Evolutionary conservation across 2,329 filamentous ascomycete genomes (phyloP), one percentile per base, ranked within the genome.

Genomic region (Neonectria neomacrospora): DNA sequence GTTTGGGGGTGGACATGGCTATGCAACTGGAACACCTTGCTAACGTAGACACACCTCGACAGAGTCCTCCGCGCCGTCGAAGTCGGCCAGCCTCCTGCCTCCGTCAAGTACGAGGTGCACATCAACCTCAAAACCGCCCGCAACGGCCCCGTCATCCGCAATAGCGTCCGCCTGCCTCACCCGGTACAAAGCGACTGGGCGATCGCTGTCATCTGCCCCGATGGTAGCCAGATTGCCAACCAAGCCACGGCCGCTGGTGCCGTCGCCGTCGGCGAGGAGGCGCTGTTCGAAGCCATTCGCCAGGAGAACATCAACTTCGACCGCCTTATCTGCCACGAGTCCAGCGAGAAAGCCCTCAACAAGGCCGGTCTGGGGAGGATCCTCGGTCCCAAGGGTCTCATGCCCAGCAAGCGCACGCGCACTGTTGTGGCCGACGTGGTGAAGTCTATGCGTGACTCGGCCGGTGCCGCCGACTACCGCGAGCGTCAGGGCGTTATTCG

Each of bases 21-120:
- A 7, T 9, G 23, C 28, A 45, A 48, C 28, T 52, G 41, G 20
- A 28, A 39, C 37, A 58, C 23, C 16, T 42, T 56, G 48, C 62
- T 63, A 56, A 65, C 67, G 66, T 54, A 58, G 39, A 30, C 5
- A 59, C 23, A 53, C 20, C 28, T n/a, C n/a, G 48, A 54, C 58
- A 97, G 94, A 76, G 96, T 97, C 77, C 88, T 99, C 69, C 92
- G 93, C 74, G 95, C 96, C 51, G 90, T 91, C 74, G 96, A 99
- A 86, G 94, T 97, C 72, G 95, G 96, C 74, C 88, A 88, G 56
- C 86, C 90, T 52, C 91, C 92, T 3, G 84, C 86, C 3, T 83
- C 84, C 11, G 84, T 89, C 70, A 98, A 97, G 79, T 99, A 99
- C 82, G 96, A 98, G 78, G 74, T 98, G 54, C 87, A 92, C 73